Conservation (phyloP, 306 rosid genomes). For the Hylodesmum podocarpum region DNA sequence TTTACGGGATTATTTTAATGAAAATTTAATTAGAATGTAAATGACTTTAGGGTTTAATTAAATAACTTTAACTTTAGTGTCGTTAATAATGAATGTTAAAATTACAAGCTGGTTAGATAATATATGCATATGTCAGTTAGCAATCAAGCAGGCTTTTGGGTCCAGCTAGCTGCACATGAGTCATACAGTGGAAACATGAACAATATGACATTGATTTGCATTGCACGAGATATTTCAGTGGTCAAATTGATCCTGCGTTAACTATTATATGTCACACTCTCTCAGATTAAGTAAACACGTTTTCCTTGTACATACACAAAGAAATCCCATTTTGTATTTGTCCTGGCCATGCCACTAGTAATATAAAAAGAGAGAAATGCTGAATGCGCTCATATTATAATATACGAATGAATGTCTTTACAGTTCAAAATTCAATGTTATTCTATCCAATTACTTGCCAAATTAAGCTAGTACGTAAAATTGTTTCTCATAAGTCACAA, state of each 20-base stretch:
- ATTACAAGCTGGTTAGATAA: neutral
- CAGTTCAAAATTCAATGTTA: neutral
- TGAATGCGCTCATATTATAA: neutral
- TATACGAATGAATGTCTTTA: too few relatives aligned
- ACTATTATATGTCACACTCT: neutral
- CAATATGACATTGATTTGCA: neutral
- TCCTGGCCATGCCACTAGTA: neutral
- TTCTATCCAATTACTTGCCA: neutral
- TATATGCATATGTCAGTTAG: neutral
- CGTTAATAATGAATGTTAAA: conserved; percentile 19
- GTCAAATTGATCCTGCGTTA: conserved; percentile 1
- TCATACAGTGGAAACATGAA: neutral
- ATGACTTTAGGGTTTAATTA: too few relatives aligned
- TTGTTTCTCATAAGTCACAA: neutral
- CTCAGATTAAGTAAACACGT: neutral
- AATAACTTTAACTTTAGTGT: too few relatives aligned
- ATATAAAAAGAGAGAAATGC: neutral
- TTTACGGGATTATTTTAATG: neutral
- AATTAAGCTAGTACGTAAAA: neutral
- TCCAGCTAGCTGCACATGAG: conserved; percentile 26
- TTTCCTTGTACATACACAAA: neutral
- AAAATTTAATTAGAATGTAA: neutral
- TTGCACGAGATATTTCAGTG: conserved; percentile 3
- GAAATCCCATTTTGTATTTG: neutral
- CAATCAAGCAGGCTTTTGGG: neutral